These are phyloP conservation scores for Fusarium subtropicale DNA, from an alignment of 2,329 filamentous ascomycete genomes.

Conservation along the genomic window DNA sequence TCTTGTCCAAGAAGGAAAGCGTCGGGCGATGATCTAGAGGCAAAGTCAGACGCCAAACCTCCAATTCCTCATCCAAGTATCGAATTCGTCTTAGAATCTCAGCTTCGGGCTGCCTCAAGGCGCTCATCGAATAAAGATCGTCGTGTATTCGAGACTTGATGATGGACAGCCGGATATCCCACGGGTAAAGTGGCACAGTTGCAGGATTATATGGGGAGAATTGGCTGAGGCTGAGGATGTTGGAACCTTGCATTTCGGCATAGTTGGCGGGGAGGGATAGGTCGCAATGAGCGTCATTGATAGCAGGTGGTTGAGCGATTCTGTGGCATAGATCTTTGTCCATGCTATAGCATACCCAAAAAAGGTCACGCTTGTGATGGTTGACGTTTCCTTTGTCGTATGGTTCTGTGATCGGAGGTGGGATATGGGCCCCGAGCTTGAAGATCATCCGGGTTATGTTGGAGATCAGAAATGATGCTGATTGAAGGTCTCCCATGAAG, in stretches of 20 bases:
- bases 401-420: rapidly evolving
- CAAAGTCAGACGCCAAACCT: constrained; percentile 14
- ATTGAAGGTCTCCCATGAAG: background rate
- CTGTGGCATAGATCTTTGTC: constrained; percentile 23
- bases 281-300: constrained; percentile 22
- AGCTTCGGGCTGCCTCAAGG: background rate
- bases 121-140: background rate
- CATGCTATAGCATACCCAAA: constrained; percentile 28
- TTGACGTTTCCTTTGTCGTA: background rate
- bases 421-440: background rate
- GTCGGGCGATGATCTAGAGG: background rate
- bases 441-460: background rate
- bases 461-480: background rate
- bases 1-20: constrained; percentile 1
- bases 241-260: background rate
- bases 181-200: background rate
- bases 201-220: rapidly evolving
- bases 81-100: constrained; percentile 6
- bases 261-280: background rate
- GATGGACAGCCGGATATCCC: background rate
- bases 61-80: constrained; percentile 14
- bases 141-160: background rate
- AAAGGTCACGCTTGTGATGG: constrained; percentile 4
- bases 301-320: background rate
- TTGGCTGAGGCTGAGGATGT: background rate